Evolutionary conservation across 2,329 filamentous ascomycete genomes (phyloP).

Genomic region (Fusarium solani-melongenae): DNA sequence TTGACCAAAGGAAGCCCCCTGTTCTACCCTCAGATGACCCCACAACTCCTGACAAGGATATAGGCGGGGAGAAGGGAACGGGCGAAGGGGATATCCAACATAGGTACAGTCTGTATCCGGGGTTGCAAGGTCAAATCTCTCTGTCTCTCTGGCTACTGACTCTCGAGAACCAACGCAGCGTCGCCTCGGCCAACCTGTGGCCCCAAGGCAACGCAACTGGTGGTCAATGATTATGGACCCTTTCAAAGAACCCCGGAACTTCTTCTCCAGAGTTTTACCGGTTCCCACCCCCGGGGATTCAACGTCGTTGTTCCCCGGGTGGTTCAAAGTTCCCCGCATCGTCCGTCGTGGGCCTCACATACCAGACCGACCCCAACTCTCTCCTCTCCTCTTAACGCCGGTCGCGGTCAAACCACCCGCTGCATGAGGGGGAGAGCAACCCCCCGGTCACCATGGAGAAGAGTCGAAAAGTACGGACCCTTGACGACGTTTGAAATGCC

Average conservation of each 20-base stretch:
- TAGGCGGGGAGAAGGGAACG: constrained; percentile 10
- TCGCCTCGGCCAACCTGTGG: background rate
- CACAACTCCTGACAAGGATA: constrained; percentile 25
- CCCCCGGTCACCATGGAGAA: background rate
- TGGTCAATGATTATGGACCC: background rate
- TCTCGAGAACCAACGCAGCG: background rate
- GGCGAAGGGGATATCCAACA: constrained; percentile 24
- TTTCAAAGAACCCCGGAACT: background rate
- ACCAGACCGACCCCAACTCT: background rate
- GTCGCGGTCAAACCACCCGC: background rate
- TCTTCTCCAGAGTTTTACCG: background rate
- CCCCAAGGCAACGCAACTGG: background rate
- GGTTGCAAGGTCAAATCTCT: constrained; percentile 1
- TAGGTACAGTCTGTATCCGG: constrained; percentile 11
- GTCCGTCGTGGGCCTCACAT: background rate
- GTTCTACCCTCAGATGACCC: constrained; percentile 6
- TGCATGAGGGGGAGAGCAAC: background rate
- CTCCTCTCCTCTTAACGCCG: background rate
- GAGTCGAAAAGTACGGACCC: background rate
- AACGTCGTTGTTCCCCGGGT: background rate
- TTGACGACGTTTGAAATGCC: background rate
- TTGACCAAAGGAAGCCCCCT: constrained; percentile 1
- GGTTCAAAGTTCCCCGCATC: background rate
- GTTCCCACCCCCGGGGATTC: background rate
- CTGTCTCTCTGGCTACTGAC: background rate